Conservation (phyloP, 805 yeast species). For the Wickerhamomyces mucosus region DNA sequence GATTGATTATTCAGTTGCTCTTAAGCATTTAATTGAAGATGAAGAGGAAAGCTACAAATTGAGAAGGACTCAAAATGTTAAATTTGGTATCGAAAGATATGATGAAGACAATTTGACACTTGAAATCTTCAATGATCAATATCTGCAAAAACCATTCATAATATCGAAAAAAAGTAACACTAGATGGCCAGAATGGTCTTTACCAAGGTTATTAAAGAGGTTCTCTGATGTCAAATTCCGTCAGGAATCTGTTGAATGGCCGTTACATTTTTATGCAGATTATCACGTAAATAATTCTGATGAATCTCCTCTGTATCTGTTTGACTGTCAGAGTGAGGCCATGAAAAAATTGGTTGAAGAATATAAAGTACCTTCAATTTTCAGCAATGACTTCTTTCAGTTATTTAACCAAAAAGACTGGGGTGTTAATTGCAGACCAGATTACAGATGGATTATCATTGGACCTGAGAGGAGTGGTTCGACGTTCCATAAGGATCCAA, state of each 20-base stretch:
- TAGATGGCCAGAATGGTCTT: conserved; percentile 64
- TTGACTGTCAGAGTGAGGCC: conserved; percentile 73
- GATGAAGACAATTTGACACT: conserved; percentile 33
- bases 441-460: conserved; percentile 83
- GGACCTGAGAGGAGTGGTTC: conserved; percentile 83
- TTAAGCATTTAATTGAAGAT: conserved; percentile 38
- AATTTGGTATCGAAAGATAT: conserved; percentile 41
- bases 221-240: conserved; percentile 60
- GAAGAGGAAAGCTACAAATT: conserved; percentile 25
- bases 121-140: conserved; percentile 34
- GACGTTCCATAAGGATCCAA: conserved; percentile 90
- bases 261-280: conserved; percentile 46
- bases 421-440: conserved; percentile 52
- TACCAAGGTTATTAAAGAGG: conserved; percentile 35
- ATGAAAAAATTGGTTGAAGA: conserved; percentile 46
- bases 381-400: conserved; percentile 52
- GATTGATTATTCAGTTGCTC: conserved; percentile 44
- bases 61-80: conserved; percentile 15
- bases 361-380: conserved; percentile 43
- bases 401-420: conserved; percentile 27
- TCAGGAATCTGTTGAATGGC: conserved; percentile 84
- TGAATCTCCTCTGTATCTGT: conserved; percentile 78
- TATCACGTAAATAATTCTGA: conserved; percentile 58
- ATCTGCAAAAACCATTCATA: conserved; percentile 58
- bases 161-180: conserved; percentile 22